Conservation (phyloP, 805 yeast species). For the Pichia scutulata region DNA sequence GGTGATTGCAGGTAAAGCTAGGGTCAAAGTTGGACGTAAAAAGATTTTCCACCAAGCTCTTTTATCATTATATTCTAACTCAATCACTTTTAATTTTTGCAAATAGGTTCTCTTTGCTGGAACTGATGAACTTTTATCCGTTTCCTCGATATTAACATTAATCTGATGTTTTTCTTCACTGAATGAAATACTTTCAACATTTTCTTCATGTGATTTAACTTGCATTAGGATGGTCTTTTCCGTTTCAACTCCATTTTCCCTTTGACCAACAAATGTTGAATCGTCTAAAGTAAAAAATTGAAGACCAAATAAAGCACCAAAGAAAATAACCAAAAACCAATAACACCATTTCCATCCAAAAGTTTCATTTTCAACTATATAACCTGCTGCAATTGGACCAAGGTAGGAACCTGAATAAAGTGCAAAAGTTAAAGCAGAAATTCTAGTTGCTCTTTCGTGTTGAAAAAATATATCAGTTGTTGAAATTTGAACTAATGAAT, state of each 20-base stretch:
- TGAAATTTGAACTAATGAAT: conserved; percentile 42
- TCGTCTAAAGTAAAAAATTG: conserved; percentile 46
- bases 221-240: background rate
- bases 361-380: conserved; percentile 35
- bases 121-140: background rate
- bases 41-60: conserved; percentile 31
- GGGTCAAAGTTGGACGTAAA: conserved; percentile 30
- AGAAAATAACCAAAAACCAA: conserved; percentile 40
- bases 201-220: background rate
- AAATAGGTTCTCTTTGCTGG: background rate
- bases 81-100: conserved; percentile 16
- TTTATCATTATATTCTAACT: conserved; percentile 12
- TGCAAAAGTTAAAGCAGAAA: conserved; percentile 46
- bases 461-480: conserved; percentile 44
- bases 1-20: conserved; percentile 39
- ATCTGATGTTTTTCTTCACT: background rate
- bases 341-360: conserved; percentile 50
- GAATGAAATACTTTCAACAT: background rate
- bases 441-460: conserved; percentile 42
- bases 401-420: conserved; percentile 46
- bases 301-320: conserved; percentile 33
- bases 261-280: conserved; percentile 37
- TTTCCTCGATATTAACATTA: background rate
- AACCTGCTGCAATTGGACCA: conserved; percentile 56
- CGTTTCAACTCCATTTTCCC: conserved; percentile 18